Evolutionary conservation across 768 basidiomycete species (phyloP).

Genomic region (Boletus tomentosulus): DNA sequence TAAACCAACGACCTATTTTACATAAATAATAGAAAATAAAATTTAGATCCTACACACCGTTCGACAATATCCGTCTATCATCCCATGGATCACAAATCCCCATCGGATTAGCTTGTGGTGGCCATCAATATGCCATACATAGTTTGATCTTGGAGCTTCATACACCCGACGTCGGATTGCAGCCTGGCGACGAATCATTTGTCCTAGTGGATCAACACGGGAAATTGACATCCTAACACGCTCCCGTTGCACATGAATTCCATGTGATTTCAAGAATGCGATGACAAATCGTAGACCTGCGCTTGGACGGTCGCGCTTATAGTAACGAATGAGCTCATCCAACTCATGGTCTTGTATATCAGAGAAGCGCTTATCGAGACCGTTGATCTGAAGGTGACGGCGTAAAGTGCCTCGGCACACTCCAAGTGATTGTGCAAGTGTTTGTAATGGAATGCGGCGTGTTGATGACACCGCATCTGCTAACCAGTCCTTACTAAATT

Average conservation of each 20-base stretch:
- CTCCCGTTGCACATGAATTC: not conserved
- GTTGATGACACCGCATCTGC: not conserved
- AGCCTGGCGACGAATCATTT: too few species aligned
- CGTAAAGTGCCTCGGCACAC: slow-evolving; percentile 15
- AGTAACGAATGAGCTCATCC: slow-evolving; percentile 11
- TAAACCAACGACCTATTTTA: too few species aligned
- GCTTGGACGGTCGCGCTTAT: too few species aligned
- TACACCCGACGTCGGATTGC: too few species aligned
- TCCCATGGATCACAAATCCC: too few species aligned
- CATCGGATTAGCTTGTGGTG: too few species aligned
- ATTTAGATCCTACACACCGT: too few species aligned
- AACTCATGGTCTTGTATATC: slow-evolving; percentile 15
- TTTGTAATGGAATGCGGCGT: not conserved
- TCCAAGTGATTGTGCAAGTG: slow-evolving; percentile 4
- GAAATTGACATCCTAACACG: not conserved
- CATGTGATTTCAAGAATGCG: not conserved
- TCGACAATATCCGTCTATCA: too few species aligned
- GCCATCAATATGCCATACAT: too few species aligned
- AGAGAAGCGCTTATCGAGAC: slow-evolving; percentile 8
- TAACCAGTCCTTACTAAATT: slow-evolving; percentile 1
- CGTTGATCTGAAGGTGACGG: slow-evolving; percentile 5
- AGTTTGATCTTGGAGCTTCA: too few species aligned
- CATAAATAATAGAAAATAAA: too few species aligned
- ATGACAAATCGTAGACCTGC: slow-evolving; percentile 17
- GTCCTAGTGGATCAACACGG: too few species aligned